A percentile compares a stretch with the other conserved stretches of the same genome.
Conservation (phyloP, 164 flowering plant genomes). For the Chloranthus sessilifolius region DNA sequence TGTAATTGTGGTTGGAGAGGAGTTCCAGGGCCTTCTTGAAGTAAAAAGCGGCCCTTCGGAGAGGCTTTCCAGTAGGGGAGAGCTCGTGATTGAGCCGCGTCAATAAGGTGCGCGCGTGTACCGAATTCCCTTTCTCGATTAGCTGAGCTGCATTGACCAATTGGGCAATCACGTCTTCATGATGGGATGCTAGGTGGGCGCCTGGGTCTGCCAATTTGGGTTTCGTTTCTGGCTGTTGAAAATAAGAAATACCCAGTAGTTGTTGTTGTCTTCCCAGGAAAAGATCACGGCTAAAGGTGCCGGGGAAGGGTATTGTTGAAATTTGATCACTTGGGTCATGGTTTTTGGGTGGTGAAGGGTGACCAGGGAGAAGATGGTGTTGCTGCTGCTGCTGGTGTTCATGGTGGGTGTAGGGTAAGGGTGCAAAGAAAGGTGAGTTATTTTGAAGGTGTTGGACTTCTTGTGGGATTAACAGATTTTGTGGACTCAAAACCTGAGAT, state of each 20-base stretch:
- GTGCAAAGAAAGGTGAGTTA: constrained; percentile 36
- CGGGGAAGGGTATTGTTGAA: constrained; percentile 16
- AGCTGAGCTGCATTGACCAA: constrained; percentile 62
- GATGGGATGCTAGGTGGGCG: constrained; percentile 28
- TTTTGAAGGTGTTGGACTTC: constrained; percentile 32
- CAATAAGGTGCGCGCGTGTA: constrained; percentile 88
- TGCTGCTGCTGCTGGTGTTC: constrained; percentile 27
- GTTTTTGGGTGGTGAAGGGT: constrained; percentile 14
- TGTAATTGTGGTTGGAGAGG: constrained; percentile 24
- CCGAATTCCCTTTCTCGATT: constrained; percentile 52
- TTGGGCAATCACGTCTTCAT: constrained; percentile 42
- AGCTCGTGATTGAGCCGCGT: constrained; percentile 99
- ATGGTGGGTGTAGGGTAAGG: constrained; percentile 30
- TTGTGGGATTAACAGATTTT: constrained; percentile 29
- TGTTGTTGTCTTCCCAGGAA: constrained; percentile 18
- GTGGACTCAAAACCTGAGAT: constrained; percentile 42
- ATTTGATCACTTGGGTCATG: constrained; percentile 19
- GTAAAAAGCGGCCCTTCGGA: constrained; percentile 53
- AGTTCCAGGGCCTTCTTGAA: constrained; percentile 50
- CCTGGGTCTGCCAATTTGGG: constrained; percentile 16
- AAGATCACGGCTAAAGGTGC: constrained; percentile 33
- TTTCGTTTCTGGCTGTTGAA: constrained; percentile 23
- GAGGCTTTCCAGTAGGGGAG: constrained; percentile 57
- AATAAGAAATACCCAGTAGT: constrained; percentile 24
- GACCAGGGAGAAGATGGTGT: constrained; percentile 44